phyloP scores from a whole-genome alignment of 208 protist species.

The Porcisia hertigi region DNA sequence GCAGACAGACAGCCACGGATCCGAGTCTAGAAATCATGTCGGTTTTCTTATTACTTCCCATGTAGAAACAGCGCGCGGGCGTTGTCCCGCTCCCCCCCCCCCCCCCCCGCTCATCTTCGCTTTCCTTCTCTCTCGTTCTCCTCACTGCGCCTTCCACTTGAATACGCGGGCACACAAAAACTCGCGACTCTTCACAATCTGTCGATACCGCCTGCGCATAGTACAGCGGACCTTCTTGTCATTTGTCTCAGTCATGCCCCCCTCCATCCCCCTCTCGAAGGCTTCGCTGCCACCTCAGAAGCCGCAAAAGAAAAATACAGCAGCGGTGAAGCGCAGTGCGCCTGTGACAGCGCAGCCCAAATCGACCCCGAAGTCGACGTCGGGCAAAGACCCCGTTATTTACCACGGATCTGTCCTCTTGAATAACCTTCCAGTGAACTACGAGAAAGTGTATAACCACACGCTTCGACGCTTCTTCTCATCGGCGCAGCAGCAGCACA shows the following conservation, averaged over 20 bases:
- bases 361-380: neutral
- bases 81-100: neutral
- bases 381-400: conserved; percentile 34
- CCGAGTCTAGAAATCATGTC: neutral
- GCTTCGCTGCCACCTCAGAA: neutral
- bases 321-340: conserved; percentile 5
- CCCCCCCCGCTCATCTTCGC: neutral
- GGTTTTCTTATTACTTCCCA: neutral
- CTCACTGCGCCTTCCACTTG: neutral
- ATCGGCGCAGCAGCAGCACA: conserved; percentile 23
- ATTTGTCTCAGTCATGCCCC: neutral
- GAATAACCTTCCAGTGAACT: conserved; percentile 60
- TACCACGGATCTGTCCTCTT: conserved; percentile 68
- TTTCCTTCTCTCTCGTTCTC: neutral
- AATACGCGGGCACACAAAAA: neutral
- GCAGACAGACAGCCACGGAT: neutral
- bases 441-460: conserved; percentile 68
- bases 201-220: neutral
- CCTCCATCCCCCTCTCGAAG: conserved; percentile 2
- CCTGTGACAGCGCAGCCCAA: neutral
- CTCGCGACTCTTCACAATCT: neutral
- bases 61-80: neutral
- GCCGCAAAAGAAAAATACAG: neutral
- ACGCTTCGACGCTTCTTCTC: conserved; percentile 60
- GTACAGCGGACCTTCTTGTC: neutral